Evolutionary conservation across 2,329 filamentous ascomycete species (phyloP), one percentile per base, ranked within the genome.

Genomic region (Fonsecaea pugnacius): DNA sequence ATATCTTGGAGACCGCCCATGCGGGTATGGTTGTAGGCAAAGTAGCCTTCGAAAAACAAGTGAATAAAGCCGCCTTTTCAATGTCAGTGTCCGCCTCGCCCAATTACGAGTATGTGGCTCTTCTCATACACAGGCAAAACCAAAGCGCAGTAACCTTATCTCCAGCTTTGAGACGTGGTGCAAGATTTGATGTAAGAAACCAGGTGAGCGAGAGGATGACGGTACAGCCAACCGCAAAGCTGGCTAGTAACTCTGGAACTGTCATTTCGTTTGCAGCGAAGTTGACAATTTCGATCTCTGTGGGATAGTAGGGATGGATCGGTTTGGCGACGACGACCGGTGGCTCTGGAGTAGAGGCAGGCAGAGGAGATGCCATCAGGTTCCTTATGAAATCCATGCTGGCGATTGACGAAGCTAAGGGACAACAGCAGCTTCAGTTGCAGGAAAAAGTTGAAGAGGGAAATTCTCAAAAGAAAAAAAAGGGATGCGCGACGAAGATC

Each of bases 1-100:
- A 95, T 78, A 60, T 88, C 87, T 74, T 92, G 89, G 65, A 86
- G 86, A 10, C 84, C 80, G 0, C 87, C 86, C 74, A 96, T 83
- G 27, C 78, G 80, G 24, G 80, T 77, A 75, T 91, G 89, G 74
- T 93, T 87, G 68, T 85, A 76, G 67, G 92, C 83, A 74, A 92
- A 96, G 76, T 96, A 96, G 40, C 89, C 91, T 79, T 96, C 92
- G 75, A 96, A 96, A 73, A 90, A 88, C 61, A 89, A 83, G 77
- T 96, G 92, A 40, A 96, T 73, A 24, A 72, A 75, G 46, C 80
- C 80, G 63, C 77, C 80, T 81, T 62, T 40, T 16, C 27, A 27
- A 35, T 38, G 65, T 70, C 64, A 70, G 67, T 60, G 33, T 52
- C 9, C 51, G 12, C 18, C 35, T 53, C 27, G 12, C 43, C 18